A percentile compares a stretch with the other conserved stretches of the same genome.
Conservation (phyloP, 2,329 filamentous ascomycete genomes). For the Aspergillus udagawae region DNA sequence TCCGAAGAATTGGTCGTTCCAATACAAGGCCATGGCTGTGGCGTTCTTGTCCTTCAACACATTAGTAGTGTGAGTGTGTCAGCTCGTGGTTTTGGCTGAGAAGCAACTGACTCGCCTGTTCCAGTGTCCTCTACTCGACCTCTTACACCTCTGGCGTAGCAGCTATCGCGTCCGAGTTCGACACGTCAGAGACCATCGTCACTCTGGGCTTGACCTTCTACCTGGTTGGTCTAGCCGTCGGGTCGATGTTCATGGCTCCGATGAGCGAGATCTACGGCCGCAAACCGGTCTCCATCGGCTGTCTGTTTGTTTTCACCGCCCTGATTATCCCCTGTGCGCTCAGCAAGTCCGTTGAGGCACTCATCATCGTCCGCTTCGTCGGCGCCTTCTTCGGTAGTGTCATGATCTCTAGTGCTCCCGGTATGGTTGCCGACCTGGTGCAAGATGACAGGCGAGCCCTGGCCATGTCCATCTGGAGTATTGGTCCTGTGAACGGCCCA, state of each 20-base stretch:
- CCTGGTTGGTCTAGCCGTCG: conserved; percentile 67
- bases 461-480: conserved; percentile 77
- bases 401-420: conserved; percentile 79
- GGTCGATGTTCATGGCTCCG: conserved; percentile 69
- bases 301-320: conserved; percentile 61
- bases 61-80: conserved; percentile 45
- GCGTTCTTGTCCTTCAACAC: conserved; percentile 56
- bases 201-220: conserved; percentile 77
- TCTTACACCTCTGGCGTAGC: conserved; percentile 70
- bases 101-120: background rate
- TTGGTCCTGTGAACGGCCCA: conserved; percentile 79
- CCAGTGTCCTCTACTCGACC: conserved; percentile 67
- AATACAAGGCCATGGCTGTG: conserved; percentile 54
- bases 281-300: conserved; percentile 61
- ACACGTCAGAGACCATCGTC: conserved; percentile 54
- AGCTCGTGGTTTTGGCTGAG: no score
- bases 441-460: conserved; percentile 73
- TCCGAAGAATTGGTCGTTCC: conserved; percentile 64
- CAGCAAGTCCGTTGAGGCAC: conserved; percentile 61
- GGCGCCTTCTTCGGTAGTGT: conserved; percentile 71
- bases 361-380: conserved; percentile 72
- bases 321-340: conserved; percentile 69
- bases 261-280: conserved; percentile 49
- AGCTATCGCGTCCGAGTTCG: conserved; percentile 66
- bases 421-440: conserved; percentile 79